phyloP scores from a whole-genome alignment of 208 protist species.

The Trypanosomatidae sp. region DNA sequence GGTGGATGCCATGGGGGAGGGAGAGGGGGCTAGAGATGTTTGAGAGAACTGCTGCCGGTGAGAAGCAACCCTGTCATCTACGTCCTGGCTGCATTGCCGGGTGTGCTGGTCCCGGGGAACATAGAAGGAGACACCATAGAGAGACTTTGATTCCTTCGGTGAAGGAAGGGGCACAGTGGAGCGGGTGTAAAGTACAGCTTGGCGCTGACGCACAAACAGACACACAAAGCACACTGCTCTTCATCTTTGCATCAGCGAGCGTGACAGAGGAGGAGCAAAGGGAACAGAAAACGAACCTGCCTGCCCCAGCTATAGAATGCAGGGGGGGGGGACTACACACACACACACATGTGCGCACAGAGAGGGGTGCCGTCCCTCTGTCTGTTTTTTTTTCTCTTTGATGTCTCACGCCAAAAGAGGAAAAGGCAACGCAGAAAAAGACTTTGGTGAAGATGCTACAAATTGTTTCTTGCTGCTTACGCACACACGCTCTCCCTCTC shows the following conservation, averaged over 20 bases:
- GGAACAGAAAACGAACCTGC: neutral
- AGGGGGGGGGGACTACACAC: neutral
- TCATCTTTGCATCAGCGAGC: neutral
- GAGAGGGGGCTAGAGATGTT: neutral
- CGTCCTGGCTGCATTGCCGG: neutral
- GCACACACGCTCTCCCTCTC: neutral
- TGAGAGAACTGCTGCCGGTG: neutral
- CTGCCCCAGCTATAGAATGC: neutral
- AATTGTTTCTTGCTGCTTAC: too few species aligned
- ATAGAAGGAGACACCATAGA: neutral
- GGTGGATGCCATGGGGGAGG: too few species aligned
- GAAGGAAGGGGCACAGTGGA: too few species aligned
- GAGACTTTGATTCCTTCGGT: neutral
- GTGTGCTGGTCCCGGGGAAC: neutral
- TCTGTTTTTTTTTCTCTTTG: constrained; percentile 7
- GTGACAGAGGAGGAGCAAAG: neutral
- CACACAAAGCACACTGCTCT: neutral
- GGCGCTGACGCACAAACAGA: neutral
- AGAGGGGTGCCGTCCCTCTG: neutral
- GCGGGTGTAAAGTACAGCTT: neutral
- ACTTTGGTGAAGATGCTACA: neutral
- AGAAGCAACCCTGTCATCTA: neutral
- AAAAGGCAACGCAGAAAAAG: neutral
- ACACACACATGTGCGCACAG: neutral
- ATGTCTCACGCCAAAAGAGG: neutral